A percentile compares a stretch with the other conserved stretches of the same genome.
Evolutionary conservation across 345 rosid species (phyloP).

Genomic region (Murraya koenigii): DNA sequence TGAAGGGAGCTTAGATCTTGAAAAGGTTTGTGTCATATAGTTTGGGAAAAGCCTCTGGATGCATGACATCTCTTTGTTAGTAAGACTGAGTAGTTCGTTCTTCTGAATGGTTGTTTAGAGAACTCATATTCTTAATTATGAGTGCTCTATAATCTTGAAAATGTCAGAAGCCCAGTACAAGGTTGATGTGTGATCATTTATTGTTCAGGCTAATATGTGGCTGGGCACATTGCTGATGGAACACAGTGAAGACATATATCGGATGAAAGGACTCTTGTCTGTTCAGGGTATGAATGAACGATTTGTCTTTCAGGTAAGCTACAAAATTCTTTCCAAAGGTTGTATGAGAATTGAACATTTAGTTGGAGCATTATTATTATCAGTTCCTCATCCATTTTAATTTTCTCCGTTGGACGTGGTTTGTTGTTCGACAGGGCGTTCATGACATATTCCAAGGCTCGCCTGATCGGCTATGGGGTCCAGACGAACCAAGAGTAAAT

Average conservation of each 20-base stretch:
- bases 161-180: too few species aligned
- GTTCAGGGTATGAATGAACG: conserved; percentile 83
- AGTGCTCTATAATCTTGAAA: neutral
- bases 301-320: conserved; percentile 83
- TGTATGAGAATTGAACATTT: too few species aligned
- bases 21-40: conserved; percentile 58
- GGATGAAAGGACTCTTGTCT: conserved; percentile 94
- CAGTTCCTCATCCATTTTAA: too few species aligned
- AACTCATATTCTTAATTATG: neutral
- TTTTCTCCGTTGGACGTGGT: too few species aligned
- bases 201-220: conserved; percentile 37
- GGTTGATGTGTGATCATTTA: too few species aligned
- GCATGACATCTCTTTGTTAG: neutral
- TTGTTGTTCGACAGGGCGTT: conserved; percentile 45
- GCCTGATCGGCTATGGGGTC: conserved; percentile 80
- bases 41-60: neutral
- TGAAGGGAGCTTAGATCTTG: conserved; percentile 91
- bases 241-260: conserved; percentile 82
- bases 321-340: neutral
- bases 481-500: conserved; percentile 67
- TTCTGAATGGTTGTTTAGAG: neutral
- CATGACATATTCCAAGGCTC: conserved; percentile 97
- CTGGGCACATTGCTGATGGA: conserved; percentile 88
- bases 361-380: neutral
- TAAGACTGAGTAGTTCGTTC: neutral